phyloP scores from a whole-genome alignment of 2,329 filamentous ascomycete species.

The Cladosporium sp. region DNA sequence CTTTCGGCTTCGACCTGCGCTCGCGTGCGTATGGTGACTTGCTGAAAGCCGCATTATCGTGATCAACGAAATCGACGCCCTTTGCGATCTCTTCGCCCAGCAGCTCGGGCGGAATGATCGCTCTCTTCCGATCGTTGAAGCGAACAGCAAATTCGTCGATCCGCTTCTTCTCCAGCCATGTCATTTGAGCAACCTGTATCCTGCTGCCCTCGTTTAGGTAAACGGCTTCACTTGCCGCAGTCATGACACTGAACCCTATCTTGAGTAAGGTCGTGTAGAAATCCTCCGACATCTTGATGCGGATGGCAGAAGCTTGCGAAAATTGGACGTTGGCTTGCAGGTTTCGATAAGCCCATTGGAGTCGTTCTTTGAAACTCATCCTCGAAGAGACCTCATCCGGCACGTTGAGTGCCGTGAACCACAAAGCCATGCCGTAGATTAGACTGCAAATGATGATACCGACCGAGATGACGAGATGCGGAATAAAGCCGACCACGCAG shows the following conservation, averaged over 20 bases:
- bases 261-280: conserved; percentile 89
- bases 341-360: conserved; percentile 71
- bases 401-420: conserved; percentile 65
- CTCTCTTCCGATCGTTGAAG: conserved; percentile 31
- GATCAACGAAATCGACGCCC: conserved; percentile 28
- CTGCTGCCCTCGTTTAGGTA: conserved; percentile 84
- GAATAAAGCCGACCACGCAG: conserved; percentile 90
- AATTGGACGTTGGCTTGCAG: conserved; percentile 88
- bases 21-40: conserved; percentile 59
- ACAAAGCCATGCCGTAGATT: conserved; percentile 72
- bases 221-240: conserved; percentile 90
- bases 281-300: conserved; percentile 81
- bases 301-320: conserved; percentile 57
- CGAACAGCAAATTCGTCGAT: conserved; percentile 59
- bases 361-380: conserved; percentile 51
- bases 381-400: conserved; percentile 45
- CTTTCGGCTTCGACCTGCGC: conserved; percentile 43
- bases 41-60: conserved; percentile 28
- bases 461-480: conserved; percentile 76
- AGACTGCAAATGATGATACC: conserved; percentile 69
- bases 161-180: conserved; percentile 88
- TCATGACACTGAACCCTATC: conserved; percentile 80
- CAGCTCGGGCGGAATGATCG: conserved; percentile 37
- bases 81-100: conserved; percentile 36
- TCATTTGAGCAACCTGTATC: conserved; percentile 67